Conservation (phyloP, 2,329 filamentous ascomycete species). For the Colletotrichum ledebouriae region DNA sequence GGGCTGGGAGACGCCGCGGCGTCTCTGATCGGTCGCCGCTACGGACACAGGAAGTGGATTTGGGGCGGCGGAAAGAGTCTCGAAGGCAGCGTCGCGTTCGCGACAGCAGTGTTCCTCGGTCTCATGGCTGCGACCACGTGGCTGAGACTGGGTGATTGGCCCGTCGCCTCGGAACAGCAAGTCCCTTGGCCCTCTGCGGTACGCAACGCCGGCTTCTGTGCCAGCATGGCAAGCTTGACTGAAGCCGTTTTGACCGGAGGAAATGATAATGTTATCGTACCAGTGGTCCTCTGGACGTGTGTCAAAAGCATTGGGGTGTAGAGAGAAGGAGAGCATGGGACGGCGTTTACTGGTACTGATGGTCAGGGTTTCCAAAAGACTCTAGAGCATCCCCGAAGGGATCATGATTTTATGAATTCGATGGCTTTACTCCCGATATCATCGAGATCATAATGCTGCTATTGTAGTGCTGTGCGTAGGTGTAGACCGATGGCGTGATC, state of each 20-base stretch:
- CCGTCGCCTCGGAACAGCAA: conserved; percentile 70
- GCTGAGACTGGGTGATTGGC: conserved; percentile 83
- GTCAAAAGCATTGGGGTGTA: conserved; percentile 81
- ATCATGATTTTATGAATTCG: conserved; percentile 36
- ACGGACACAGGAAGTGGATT: conserved; percentile 90
- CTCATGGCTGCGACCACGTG: conserved; percentile 79
- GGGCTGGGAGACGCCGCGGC: conserved; percentile 96
- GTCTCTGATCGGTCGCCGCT: conserved; percentile 88
- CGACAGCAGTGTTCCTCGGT: conserved; percentile 80
- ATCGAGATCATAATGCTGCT: too few species aligned
- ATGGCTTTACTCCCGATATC: conserved; percentile 2
- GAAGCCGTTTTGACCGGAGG: conserved; percentile 96
- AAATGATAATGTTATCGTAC: conserved; percentile 98
- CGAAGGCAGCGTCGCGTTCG: conserved; percentile 88
- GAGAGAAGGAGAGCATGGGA: conserved; percentile 12
- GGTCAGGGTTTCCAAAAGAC: conserved; percentile 20
- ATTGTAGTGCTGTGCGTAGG: too few species aligned
- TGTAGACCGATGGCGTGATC: too few species aligned
- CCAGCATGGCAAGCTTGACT: conserved; percentile 85
- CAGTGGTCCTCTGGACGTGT: conserved; percentile 91
- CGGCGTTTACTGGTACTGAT: conserved; percentile 26
- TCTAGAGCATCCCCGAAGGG: conserved; percentile 26
- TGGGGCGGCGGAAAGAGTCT: conserved; percentile 98
- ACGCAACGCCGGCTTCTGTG: conserved; percentile 80
- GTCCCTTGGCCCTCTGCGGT: conserved; percentile 76